phyloP scores from a whole-genome alignment of 2,329 filamentous ascomycete species.

The Diaporthe sp. region DNA sequence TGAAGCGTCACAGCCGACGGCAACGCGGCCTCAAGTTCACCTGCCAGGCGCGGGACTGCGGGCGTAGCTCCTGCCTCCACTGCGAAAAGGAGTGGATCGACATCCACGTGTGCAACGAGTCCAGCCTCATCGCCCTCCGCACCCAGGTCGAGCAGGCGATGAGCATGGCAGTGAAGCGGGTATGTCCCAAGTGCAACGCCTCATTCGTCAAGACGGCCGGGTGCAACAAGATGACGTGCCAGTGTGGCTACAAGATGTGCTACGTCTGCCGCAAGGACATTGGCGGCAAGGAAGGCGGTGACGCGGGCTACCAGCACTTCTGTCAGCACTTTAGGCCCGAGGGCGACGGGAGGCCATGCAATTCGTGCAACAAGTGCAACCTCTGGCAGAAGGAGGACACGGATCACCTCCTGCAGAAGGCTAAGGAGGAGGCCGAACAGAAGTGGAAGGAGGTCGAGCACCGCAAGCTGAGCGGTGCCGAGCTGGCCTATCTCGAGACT shows the following conservation, averaged over 20 bases:
- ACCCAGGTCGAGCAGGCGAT: slow-evolving; percentile 93
- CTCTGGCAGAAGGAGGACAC: slow-evolving; percentile 82
- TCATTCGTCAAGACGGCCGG: slow-evolving; percentile 93
- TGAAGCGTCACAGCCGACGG: slow-evolving; percentile 77
- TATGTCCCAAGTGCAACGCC: slow-evolving; percentile 91
- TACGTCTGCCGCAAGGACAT: slow-evolving; percentile 91
- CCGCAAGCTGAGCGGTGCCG: slow-evolving; percentile 65
- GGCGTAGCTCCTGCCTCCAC: slow-evolving; percentile 79
- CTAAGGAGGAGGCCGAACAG: slow-evolving; percentile 78
- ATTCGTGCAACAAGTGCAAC: slow-evolving; percentile 84
- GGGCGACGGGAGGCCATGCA: slow-evolving; percentile 78
- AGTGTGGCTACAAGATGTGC: slow-evolving; percentile 98
- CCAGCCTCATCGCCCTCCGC: slow-evolving; percentile 82
- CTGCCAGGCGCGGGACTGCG: slow-evolving; percentile 79
- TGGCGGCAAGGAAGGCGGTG: slow-evolving; percentile 55
- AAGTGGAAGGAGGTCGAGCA: slow-evolving; percentile 78
- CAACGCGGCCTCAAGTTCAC: slow-evolving; percentile 81
- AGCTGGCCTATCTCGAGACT: slow-evolving; percentile 69
- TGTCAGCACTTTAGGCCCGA: slow-evolving; percentile 94
- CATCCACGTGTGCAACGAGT: slow-evolving; percentile 91
- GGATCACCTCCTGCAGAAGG: slow-evolving; percentile 75
- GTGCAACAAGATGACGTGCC: slow-evolving; percentile 97
- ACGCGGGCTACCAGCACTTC: slow-evolving; percentile 91
- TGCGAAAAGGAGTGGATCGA: slow-evolving; percentile 89
- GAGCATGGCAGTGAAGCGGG: slow-evolving; percentile 93